Percentiles rank a stretch among this genome's conserved stretches.
These are phyloP conservation scores for Hemisphaericaspora nanyangensis DNA, from an alignment of 805 yeast species.

Conservation along the genomic window DNA sequence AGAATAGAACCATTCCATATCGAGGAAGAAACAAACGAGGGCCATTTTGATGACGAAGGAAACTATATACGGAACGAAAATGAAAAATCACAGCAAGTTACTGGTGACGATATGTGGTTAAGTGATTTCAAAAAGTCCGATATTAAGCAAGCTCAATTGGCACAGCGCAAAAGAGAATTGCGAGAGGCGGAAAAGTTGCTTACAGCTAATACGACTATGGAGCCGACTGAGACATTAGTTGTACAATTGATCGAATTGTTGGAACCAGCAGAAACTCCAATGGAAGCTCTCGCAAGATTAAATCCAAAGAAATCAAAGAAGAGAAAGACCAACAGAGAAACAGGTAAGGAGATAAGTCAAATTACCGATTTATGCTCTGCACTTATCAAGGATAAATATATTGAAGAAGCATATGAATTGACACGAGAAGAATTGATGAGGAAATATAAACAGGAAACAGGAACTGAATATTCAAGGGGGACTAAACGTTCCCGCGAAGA, in stretches of 20 bases:
- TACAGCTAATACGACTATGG: conserved; percentile 10
- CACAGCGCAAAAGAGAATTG: conserved; percentile 39
- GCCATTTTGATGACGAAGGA: conserved; percentile 58
- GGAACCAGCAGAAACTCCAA: conserved; percentile 57
- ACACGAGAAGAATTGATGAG: conserved; percentile 54
- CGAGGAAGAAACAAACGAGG: conserved; percentile 53
- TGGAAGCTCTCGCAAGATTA: conserved; percentile 50
- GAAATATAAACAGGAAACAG: conserved; percentile 19
- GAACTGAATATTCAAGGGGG: conserved; percentile 19
- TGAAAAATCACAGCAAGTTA: conserved; percentile 22
- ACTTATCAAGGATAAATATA: conserved; percentile 38
- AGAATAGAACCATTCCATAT: conserved; percentile 63
- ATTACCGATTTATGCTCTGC: conserved; percentile 50
- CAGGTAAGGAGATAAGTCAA: conserved; percentile 17
- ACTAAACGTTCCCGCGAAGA: conserved; percentile 16
- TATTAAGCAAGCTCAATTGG: conserved; percentile 35
- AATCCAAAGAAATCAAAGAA: conserved; percentile 21
- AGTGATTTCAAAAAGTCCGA: conserved; percentile 13
- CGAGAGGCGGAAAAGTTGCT: conserved; percentile 11
- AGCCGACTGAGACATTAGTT: conserved; percentile 14
- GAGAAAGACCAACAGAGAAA: conserved; percentile 14
- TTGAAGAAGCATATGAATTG: conserved; percentile 47
- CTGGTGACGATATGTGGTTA: conserved; percentile 20
- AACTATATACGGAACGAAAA: conserved; percentile 46
- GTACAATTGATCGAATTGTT: conserved; percentile 36